A percentile compares a stretch with the other conserved stretches of the same genome.
Evolutionary conservation across 2,329 filamentous ascomycete genomes (phyloP).

Genomic region (Nemania abortiva): DNA sequence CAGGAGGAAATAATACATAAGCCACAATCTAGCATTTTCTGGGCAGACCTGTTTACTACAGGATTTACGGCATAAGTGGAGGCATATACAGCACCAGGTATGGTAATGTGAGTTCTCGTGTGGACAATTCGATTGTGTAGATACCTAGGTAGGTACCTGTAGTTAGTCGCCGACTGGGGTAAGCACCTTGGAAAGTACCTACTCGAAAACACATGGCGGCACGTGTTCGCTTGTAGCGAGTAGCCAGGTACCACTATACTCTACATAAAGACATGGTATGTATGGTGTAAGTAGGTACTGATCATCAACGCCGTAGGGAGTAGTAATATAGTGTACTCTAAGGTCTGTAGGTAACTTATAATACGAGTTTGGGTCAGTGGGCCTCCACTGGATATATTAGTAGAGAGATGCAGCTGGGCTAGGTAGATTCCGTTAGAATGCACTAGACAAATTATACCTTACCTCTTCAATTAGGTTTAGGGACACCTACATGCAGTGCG

Average conservation of each 20-base stretch:
- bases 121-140: slow-evolving; percentile 27
- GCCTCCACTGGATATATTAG: slow-evolving; percentile 7
- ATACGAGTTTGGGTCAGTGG: slow-evolving; percentile 10
- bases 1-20: slow-evolving; percentile 23
- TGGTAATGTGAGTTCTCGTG: slow-evolving; percentile 21
- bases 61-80: too few relatives aligned
- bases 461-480: too few relatives aligned
- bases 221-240: neutral
- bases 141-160: neutral
- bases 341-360: neutral
- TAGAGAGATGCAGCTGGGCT: slow-evolving; percentile 3
- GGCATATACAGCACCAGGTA: neutral
- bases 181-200: too few relatives aligned
- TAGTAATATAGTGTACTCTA: too few relatives aligned
- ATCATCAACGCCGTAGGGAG: neutral
- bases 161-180: neutral
- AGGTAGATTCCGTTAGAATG: slow-evolving; percentile 1
- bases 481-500: too few relatives aligned
- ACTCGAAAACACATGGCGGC: slow-evolving; percentile 16
- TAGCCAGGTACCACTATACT: too few relatives aligned
- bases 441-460: slow-evolving; percentile 18
- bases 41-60: neutral
- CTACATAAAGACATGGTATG: neutral
- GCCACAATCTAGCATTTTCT: slow-evolving; percentile 3
- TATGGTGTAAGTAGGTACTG: neutral